Conservation (phyloP, 768 basidiomycete species). For the Mycena alexandri region DNA sequence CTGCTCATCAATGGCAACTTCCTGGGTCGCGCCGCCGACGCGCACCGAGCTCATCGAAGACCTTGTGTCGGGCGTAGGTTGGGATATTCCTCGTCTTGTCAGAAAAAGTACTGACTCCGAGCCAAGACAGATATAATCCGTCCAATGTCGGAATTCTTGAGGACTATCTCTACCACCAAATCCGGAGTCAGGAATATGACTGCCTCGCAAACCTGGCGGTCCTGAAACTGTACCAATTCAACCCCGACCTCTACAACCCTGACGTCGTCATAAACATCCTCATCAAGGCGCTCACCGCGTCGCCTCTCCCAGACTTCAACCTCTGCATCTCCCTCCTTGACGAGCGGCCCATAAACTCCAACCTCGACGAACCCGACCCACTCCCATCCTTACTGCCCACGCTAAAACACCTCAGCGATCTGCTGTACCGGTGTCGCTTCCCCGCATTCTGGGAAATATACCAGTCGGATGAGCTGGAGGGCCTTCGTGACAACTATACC, state of each 20-base stretch:
- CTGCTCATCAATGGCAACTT: constrained; percentile 58
- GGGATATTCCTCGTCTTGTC: constrained; percentile 43
- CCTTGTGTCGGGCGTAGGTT: constrained; percentile 91
- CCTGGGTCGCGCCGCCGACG: constrained; percentile 82
- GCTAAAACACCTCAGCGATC: constrained; percentile 73
- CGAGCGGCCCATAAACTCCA: constrained; percentile 68
- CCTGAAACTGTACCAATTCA: constrained; percentile 82
- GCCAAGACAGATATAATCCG: constrained; percentile 94
- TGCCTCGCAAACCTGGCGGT: constrained; percentile 87
- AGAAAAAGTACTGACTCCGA: constrained; percentile 16
- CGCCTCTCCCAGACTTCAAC: constrained; percentile 93
- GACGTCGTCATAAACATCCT: constrained; percentile 96
- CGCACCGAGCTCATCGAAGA: constrained; percentile 91
- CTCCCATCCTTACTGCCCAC: constrained; percentile 77
- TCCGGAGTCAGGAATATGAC: constrained; percentile 92
- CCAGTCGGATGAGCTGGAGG: constrained; percentile 75
- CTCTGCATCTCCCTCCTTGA: constrained; percentile 94
- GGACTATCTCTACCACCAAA: constrained; percentile 97
- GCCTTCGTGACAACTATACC: constrained; percentile 88
- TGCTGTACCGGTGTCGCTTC: constrained; percentile 88
- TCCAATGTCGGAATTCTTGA: constrained; percentile 93
- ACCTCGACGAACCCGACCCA: constrained; percentile 86
- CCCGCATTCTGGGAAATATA: constrained; percentile 87
- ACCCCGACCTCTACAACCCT: constrained; percentile 91
- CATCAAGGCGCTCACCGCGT: constrained; percentile 87